Conservation (phyloP, 306 rosid species). For the Gynostemma pentaphyllum region DNA sequence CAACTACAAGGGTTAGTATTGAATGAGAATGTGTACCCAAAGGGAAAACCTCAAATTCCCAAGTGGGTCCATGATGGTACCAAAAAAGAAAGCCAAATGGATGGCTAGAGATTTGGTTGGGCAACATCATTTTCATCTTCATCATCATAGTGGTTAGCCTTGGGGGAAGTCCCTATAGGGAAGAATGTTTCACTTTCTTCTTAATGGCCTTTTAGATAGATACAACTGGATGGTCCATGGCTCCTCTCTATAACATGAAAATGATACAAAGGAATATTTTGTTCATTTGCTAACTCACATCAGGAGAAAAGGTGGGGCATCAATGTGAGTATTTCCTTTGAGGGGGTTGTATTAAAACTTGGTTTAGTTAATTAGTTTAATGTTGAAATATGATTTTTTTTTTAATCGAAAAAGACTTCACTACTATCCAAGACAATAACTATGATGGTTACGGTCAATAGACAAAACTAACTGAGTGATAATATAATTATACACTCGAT, state of each 20-base stretch:
- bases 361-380: too few species aligned
- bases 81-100: conserved; percentile 20
- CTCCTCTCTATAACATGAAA: conserved; percentile 25
- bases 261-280: conserved; percentile 27
- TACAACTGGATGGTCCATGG: conserved; percentile 58
- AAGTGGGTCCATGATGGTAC: conserved; percentile 13
- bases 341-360: too few species aligned
- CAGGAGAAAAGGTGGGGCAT: neutral
- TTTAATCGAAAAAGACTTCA: too few species aligned
- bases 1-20: neutral
- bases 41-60: neutral
- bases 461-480: too few species aligned
- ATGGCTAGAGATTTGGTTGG: conserved; percentile 24
- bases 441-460: too few species aligned
- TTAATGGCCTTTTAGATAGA: conserved; percentile 50
- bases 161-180: conserved; percentile 22
- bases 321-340: too few species aligned
- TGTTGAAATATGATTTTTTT: too few species aligned
- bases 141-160: conserved; percentile 27
- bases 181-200: conserved; percentile 70
- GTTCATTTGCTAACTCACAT: neutral
- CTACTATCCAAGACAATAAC: too few species aligned
- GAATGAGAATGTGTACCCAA: neutral
- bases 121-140: conserved; percentile 29
- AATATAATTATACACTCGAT: too few species aligned